Conservation (phyloP, 257 asterid species). For the Lantana camara region DNA sequence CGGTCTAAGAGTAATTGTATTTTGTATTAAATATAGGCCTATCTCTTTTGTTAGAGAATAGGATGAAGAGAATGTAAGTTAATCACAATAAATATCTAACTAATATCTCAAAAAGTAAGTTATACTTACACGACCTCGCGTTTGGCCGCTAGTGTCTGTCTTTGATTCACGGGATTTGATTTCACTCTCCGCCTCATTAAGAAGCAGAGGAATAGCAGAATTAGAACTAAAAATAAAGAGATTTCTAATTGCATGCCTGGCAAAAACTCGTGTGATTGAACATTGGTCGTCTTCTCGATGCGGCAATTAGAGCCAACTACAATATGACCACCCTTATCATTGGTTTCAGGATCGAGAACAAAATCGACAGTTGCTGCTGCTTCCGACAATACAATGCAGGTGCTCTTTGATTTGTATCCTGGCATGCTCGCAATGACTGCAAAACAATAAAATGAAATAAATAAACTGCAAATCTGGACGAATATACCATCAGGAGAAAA, state of each 20-base stretch:
- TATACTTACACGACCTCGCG: conserved; percentile 35
- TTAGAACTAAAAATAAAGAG: conserved; percentile 41
- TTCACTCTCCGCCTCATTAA: conserved; percentile 61
- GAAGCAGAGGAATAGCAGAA: conserved; percentile 62
- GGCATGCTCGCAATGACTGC: conserved; percentile 67
- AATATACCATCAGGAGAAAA: no score
- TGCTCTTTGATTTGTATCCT: conserved; percentile 67
- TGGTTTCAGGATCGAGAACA: conserved; percentile 59
- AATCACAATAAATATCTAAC: not conserved
- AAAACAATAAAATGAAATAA: not conserved
- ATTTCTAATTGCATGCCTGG: conserved; percentile 46
- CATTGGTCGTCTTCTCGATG: conserved; percentile 33
- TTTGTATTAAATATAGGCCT: no score
- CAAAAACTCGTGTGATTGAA: conserved; percentile 37
- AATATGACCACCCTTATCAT: conserved; percentile 29
- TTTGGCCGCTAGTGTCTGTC: conserved; percentile 41
- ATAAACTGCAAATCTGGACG: no score
- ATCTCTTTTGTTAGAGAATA: no score
- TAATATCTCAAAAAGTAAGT: not conserved
- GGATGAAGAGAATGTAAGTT: no score
- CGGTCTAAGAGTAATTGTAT: no score
- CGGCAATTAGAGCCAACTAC: conserved; percentile 44
- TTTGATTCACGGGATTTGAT: conserved; percentile 44
- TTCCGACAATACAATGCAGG: conserved; percentile 53
- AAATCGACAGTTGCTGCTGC: conserved; percentile 67